phyloP scores from a whole-genome alignment of 306 rosid species.

The Ammopiptanthus mongolicus region DNA sequence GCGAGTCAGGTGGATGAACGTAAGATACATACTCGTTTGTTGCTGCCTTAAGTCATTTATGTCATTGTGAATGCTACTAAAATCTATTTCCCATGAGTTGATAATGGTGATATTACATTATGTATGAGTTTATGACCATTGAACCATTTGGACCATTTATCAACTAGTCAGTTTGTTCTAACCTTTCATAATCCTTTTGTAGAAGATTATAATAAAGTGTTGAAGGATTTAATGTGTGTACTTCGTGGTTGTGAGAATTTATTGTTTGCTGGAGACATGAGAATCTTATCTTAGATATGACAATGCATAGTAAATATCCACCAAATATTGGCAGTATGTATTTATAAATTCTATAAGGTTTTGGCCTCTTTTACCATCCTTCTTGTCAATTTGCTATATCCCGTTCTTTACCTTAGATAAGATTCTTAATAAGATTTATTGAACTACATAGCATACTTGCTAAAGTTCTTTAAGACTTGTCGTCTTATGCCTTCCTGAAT shows the following conservation, averaged over 20 bases:
- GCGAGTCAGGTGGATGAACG: constrained; percentile 98
- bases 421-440: not conserved
- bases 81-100: not conserved
- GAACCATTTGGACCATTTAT: not conserved
- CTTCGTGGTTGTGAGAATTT: not conserved
- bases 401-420: not conserved
- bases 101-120: not conserved
- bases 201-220: constrained; percentile 8
- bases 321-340: not conserved
- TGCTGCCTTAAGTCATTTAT: constrained; percentile 9
- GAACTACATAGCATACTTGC: not conserved
- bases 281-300: not conserved
- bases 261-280: not conserved
- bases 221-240: not conserved
- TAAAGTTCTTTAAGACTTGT: not conserved
- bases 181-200: not conserved
- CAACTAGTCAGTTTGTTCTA: constrained; percentile 3
- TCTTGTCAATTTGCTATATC: not conserved
- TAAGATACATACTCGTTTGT: constrained; percentile 35
- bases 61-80: not conserved
- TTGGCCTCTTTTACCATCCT: not conserved
- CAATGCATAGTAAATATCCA: not conserved
- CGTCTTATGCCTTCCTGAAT: not conserved
- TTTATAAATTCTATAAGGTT: not conserved
- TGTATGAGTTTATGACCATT: not conserved